These are phyloP conservation scores for Cenchrus fungigraminus DNA, from an alignment of 176 grass and related monocot species.

Conservation along the genomic window DNA sequence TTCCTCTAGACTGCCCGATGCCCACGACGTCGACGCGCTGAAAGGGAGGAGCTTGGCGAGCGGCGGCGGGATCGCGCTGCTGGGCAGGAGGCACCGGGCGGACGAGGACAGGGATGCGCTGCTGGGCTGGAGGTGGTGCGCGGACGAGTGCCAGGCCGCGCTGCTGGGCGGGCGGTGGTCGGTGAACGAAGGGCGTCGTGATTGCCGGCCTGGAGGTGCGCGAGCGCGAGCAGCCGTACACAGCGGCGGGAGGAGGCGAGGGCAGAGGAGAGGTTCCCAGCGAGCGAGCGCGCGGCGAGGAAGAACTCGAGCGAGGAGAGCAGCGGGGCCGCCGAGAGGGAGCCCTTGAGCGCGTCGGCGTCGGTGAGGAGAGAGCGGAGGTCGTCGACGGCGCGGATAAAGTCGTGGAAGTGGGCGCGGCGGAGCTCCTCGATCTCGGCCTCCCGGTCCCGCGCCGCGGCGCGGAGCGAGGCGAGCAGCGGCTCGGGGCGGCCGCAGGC, in stretches of 20 bases:
- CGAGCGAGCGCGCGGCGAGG: slow-evolving; percentile 71
- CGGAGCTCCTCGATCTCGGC: slow-evolving; percentile 86
- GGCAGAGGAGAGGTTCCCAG: slow-evolving; percentile 73
- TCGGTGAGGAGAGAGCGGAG: slow-evolving; percentile 96
- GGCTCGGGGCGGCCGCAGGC: slow-evolving; percentile 69
- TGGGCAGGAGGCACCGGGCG: not conserved
- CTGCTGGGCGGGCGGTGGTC: not conserved
- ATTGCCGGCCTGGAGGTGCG: slow-evolving; percentile 66
- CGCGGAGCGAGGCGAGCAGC: slow-evolving; percentile 62
- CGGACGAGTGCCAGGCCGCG: not conserved
- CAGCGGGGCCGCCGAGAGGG: slow-evolving; percentile 74
- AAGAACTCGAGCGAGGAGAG: slow-evolving; percentile 82
- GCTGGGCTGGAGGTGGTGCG: not conserved
- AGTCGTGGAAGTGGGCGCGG: slow-evolving; percentile 94
- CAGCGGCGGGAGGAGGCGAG: slow-evolving; percentile 67
- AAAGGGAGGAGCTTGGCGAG: not conserved
- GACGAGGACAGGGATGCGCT: too few relatives aligned
- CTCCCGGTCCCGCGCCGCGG: slow-evolving; percentile 58
- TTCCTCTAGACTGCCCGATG: too few relatives aligned
- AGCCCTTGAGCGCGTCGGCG: slow-evolving; percentile 82
- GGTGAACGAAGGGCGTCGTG: not conserved
- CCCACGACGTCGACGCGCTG: not conserved
- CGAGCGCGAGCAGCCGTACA: slow-evolving; percentile 72
- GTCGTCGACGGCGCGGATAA: slow-evolving; percentile 93
- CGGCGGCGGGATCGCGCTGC: not conserved